Evolutionary conservation across 2,329 filamentous ascomycete species (phyloP), one percentile per base, ranked within the genome.

Genomic region (Pyrenochaeta sp.): DNA sequence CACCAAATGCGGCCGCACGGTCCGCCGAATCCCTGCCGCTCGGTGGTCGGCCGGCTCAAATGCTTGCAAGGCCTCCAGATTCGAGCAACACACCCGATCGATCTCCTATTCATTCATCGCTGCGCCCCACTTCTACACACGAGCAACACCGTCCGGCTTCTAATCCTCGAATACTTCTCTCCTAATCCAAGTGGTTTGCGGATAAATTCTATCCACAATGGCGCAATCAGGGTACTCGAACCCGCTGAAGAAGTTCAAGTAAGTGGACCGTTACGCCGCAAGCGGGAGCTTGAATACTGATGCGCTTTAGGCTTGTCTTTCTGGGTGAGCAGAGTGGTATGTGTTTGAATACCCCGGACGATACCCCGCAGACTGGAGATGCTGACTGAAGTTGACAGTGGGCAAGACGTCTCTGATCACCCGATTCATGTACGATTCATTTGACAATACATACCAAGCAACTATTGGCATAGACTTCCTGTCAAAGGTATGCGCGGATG

Each of bases 161-260:
- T 49, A 42, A 37, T 51, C 49, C 48, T 45, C 11, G 27, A 18
- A 46, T 9, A 31, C 20, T 50, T 46, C 33, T 45, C 40, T 32
- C 49, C 27, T 52, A 40, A 36, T 32, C 20, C 40, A 51, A 52
- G 52, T 15, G 18, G 37, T 30, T 33, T 43, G 32, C 47, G 20
- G 35, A 20, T 20, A 45, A 30, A 29, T 40, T 21, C 46, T 40
- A 20, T 49, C 32, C 78, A 86, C 75, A 76, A 97, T 97, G 93
- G 91, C 93, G 78, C 87, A 92, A 80, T 82, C 87, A 69, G 80
- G 79, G 54, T 99, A 98, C 85, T 97, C 96, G 78, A 98, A 98
- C 84, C 95, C 95, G 72, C 84, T 99, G 81, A 99, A 99, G 90
- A 99, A 99, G 81, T 99, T 98, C 90, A 99, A 99, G 93, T 97